Evolutionary conservation across 2,329 filamentous ascomycete genomes (phyloP), one percentile per base, ranked within the genome.

Genomic region (Verticillium tricorpus): DNA sequence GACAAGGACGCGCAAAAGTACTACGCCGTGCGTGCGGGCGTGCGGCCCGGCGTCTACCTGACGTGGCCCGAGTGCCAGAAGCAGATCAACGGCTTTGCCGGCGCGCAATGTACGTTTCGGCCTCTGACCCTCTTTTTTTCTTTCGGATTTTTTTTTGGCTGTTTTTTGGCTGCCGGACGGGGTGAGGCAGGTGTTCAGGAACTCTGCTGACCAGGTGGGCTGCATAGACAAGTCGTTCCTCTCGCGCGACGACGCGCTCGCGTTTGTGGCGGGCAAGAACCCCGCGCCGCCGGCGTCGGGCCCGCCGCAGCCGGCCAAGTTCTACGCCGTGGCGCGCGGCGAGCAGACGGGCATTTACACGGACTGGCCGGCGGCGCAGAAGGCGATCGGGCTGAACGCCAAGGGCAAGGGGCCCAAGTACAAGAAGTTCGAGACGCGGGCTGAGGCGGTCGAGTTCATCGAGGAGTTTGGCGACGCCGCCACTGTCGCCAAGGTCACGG

Each of bases 401-500:
- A 91, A 89, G 2, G 89, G 88, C 71, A 89, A 89, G 68, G 87
- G 87, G 5, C 85, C 85, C 50, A 87, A 86, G 67, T 87, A 90
- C 73, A 90, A 89, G 74, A 89, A 85, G 64, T 93, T 93, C 66
- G 74, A 78, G 4, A 89, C 85, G 1, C 80, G 83, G 31, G 81
- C 80, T 62, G 92, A 96, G 73, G 94, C 94, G 0, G 86, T 94
- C 70, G 85, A 85, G 22, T 97, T 91, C 72, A 90, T 97, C 59
- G 77, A 76, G 63, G 70, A 76, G 66, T 75, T 77, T 60, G 79
- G 78, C n/a, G 78, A 75, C 63, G 73, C 72, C 22, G 76, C 77
- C n/a, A 77, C 79, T 2, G 74, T 79, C 55, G 71, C 77, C 50
- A 64, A 45, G 56, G 63, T 65, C 22, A 25, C 57, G 56, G 22